A percentile compares a stretch with the other conserved stretches of the same genome.
These are phyloP conservation scores for Boletellus emodensis DNA, from an alignment of 768 basidiomycete species.

Conservation along the genomic window DNA sequence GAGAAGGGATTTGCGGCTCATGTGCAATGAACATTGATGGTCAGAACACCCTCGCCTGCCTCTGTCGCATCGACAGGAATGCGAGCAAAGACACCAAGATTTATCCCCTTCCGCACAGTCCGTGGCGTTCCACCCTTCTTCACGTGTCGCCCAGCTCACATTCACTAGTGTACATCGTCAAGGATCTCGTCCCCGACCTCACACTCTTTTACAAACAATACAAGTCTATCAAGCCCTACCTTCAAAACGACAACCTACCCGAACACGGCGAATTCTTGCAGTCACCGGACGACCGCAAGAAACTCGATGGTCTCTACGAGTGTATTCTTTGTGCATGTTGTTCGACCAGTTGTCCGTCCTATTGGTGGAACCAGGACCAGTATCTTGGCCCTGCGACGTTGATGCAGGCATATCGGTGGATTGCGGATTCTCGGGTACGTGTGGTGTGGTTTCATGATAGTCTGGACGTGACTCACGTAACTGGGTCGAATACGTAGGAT, in stretches of 20 bases:
- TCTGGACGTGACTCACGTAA: neutral
- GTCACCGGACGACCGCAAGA: constrained; percentile 86
- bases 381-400: constrained; percentile 96
- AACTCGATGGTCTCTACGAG: constrained; percentile 96
- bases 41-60: constrained; percentile 95
- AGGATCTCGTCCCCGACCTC: constrained; percentile 93
- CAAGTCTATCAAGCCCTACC: constrained; percentile 97
- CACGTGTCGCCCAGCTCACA: neutral
- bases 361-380: constrained; percentile 99
- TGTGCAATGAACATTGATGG: constrained; percentile 99
- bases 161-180: constrained; percentile 91
- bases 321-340: constrained; percentile 97
- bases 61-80: constrained; percentile 89
- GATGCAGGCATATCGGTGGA: constrained; percentile 98
- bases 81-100: constrained; percentile 75
- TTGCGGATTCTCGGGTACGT: constrained; percentile 89
- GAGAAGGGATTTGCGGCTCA: constrained; percentile 96
- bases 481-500: constrained; percentile 47
- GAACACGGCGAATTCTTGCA: constrained; percentile 84
- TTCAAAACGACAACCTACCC: constrained; percentile 90
- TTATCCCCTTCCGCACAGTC: constrained; percentile 97
- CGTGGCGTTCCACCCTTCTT: constrained; percentile 28
- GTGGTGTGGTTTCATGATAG: neutral
- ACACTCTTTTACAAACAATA: constrained; percentile 98
- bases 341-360: constrained; percentile 94